Conservation (phyloP, 2,329 filamentous ascomycete genomes). For the Aspergillus amoenus region DNA sequence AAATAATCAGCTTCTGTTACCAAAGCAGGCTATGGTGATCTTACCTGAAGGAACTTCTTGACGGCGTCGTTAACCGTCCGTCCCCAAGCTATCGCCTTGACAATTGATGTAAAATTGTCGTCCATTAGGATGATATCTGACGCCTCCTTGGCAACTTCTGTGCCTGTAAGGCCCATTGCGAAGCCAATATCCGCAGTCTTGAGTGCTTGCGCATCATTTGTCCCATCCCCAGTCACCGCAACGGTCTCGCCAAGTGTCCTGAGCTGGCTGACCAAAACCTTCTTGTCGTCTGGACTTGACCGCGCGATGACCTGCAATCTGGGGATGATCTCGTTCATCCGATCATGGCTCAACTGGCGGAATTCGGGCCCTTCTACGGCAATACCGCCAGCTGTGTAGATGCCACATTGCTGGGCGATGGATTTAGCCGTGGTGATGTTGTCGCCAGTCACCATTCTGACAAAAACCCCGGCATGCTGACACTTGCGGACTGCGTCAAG, state of each 20-base stretch:
- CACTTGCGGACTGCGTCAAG: conserved; percentile 69
- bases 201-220: conserved; percentile 78
- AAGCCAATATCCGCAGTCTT: conserved; percentile 82
- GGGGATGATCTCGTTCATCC: conserved; percentile 68
- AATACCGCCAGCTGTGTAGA: conserved; percentile 65
- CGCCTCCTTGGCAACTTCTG: conserved; percentile 81
- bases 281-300: conserved; percentile 76
- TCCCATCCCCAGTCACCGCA: conserved; percentile 79
- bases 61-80: conserved; percentile 74
- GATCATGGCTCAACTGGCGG: conserved; percentile 65
- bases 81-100: conserved; percentile 80
- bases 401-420: conserved; percentile 76
- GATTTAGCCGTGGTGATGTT: conserved; percentile 76
- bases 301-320: conserved; percentile 69
- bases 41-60: conserved; percentile 65
- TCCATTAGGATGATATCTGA: conserved; percentile 86
- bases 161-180: conserved; percentile 81
- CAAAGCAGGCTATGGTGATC: background rate
- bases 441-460: conserved; percentile 84
- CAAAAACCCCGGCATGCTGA: conserved; percentile 72
- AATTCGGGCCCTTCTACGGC: conserved; percentile 79
- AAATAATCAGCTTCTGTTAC: background rate
- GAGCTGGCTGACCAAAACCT: conserved; percentile 67
- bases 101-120: conserved; percentile 81
- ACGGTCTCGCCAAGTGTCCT: conserved; percentile 75